phyloP scores from a whole-genome alignment of 208 protist genomes.

The Leishmania major region DNA sequence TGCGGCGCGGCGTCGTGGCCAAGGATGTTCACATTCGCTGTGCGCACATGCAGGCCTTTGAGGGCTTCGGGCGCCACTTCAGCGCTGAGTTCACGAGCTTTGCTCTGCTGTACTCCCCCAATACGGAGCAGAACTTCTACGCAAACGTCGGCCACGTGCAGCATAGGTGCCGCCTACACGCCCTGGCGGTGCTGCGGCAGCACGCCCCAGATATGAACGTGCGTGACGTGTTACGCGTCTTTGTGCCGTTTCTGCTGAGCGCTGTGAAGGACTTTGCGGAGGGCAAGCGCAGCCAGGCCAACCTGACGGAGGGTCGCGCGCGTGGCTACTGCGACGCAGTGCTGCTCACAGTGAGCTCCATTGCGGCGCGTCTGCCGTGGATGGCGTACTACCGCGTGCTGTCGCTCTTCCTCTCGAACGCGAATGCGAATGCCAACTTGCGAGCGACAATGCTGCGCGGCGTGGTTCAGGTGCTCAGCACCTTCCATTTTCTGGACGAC shows the following conservation, averaged over 20 bases:
- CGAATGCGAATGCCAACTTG: constrained; percentile 60
- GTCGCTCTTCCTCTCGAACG: constrained; percentile 79
- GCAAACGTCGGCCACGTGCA: constrained; percentile 83
- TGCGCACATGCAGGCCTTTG: constrained; percentile 78
- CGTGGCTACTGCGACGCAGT: constrained; percentile 86
- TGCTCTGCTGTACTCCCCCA: constrained; percentile 69
- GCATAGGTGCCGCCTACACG: constrained; percentile 82
- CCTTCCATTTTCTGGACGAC: constrained; percentile 83
- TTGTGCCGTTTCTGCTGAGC: constrained; percentile 85
- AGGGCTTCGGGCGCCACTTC: constrained; percentile 68
- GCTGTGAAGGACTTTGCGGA: constrained; percentile 89
- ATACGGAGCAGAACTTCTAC: constrained; percentile 85
- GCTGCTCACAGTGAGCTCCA: constrained; percentile 68
- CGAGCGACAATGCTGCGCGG: constrained; percentile 83
- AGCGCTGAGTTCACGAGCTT: constrained; percentile 68
- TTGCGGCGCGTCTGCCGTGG: constrained; percentile 82
- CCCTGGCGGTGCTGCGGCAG: constrained; percentile 67
- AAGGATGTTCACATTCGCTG: constrained; percentile 77
- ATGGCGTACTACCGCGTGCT: constrained; percentile 88
- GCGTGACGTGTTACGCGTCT: constrained; percentile 85
- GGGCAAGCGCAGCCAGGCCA: constrained; percentile 79
- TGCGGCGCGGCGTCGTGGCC: constrained; percentile 82
- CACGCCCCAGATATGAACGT: constrained; percentile 51
- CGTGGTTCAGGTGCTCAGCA: constrained; percentile 87
- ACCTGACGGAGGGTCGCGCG: constrained; percentile 81